phyloP scores from a whole-genome alignment of 2,329 filamentous ascomycete genomes.

The Botrytis porri region DNA sequence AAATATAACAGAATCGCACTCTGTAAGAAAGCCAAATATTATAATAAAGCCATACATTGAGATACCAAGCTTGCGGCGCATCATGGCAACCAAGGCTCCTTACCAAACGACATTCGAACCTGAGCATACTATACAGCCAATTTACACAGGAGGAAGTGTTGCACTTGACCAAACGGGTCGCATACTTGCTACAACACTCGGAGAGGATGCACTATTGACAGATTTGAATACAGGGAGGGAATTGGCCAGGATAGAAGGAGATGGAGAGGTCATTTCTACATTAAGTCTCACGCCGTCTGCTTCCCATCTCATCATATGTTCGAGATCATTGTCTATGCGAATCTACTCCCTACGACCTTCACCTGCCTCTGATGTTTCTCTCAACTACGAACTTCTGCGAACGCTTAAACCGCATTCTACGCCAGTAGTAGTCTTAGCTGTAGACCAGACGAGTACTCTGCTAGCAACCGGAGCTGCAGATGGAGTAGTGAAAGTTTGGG shows the following conservation, averaged over 20 bases:
- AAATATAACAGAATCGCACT: neutral
- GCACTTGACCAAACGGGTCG: slow-evolving; percentile 77
- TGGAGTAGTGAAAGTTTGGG: slow-evolving; percentile 94
- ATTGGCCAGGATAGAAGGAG: slow-evolving; percentile 82
- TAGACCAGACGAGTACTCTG: slow-evolving; percentile 84
- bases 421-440: slow-evolving; percentile 80
- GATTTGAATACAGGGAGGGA: slow-evolving; percentile 79
- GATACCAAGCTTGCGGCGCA: slow-evolving; percentile 21
- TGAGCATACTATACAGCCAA: slow-evolving; percentile 78
- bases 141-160: slow-evolving; percentile 88
- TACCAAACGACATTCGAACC: slow-evolving; percentile 89
- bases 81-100: slow-evolving; percentile 60
- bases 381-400: slow-evolving; percentile 67
- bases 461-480: slow-evolving; percentile 92
- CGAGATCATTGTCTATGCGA: slow-evolving; percentile 91
- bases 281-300: slow-evolving; percentile 78
- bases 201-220: slow-evolving; percentile 86
- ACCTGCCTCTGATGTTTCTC: slow-evolving; percentile 50
- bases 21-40: neutral
- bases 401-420: slow-evolving; percentile 87
- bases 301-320: slow-evolving; percentile 86
- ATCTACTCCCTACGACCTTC: slow-evolving; percentile 72
- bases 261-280: slow-evolving; percentile 77
- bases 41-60: neutral
- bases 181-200: slow-evolving; percentile 84